Evolutionary conservation across 768 basidiomycete species (phyloP), one percentile per base, ranked within the genome.

Genomic region (Pleurotus pulmonarius): DNA sequence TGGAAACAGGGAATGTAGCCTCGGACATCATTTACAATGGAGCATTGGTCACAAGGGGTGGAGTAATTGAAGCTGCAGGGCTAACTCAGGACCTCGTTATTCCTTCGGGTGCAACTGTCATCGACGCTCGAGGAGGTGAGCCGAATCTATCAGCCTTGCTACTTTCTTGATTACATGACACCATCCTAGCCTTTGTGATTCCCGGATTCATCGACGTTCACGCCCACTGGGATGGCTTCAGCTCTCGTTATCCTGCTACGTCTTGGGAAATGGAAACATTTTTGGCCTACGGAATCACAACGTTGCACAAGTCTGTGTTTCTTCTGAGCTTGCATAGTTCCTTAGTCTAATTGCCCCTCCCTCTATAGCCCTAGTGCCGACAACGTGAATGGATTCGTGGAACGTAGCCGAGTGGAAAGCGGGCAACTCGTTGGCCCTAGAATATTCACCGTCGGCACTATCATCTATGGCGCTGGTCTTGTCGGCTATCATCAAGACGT

Each of bases 121-220:
- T 88, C 48, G 75, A 88, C 67, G 83, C 82, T 12, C 68, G 81
- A 63, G 83, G 86, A 65, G 88, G 88, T 87, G 57, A 59, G 74
- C 66, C 6, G 53, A 29, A 7, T 12, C n/a, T 16, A 5, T 56
- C 37, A 22, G 41, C 26, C 26, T 5, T 41, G 20, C 26, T 13
- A 15, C 6, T 11, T 3, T 25, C 11, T n/a, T 18, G 3, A 41
- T 57, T 40, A 29, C 20, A 20, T 20, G 20, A 56, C 47, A 24
- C 29, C 18, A 34, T 49, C 38, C 12, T 49, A 89, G 87, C 84
- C 4, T 86, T 76, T 58, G 73, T 90, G 15, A 68, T 83, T 3
- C 88, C 88, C 13, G 88, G 88, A 2, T 89, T 88, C 65, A 82
- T 90, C 49, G 88, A 90, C 56, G 83, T 85, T 6, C 88, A 90